Percentiles rank a stretch among this genome's conserved stretches.
These are phyloP conservation scores for Phytophthora lateralis DNA, from an alignment of 352 stramenopile genomes.

Conservation along the genomic window DNA sequence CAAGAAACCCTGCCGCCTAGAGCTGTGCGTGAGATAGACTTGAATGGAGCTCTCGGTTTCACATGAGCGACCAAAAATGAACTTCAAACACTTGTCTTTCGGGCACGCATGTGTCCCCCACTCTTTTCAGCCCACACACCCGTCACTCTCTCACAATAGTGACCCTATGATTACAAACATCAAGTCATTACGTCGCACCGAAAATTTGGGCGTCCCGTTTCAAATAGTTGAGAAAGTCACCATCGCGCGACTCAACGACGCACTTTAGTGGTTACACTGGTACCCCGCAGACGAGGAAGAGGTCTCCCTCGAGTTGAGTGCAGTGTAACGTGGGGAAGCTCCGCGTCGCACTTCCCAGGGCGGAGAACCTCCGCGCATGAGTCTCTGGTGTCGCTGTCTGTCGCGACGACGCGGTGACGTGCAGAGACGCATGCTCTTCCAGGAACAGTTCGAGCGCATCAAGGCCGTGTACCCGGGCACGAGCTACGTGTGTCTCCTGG, in stretches of 20 bases:
- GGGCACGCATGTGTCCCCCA: background rate
- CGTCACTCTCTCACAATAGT: background rate
- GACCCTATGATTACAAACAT: background rate
- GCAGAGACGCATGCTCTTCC: conserved; percentile 55
- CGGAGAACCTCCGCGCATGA: conserved; percentile 43
- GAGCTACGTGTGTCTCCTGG: conserved; percentile 80
- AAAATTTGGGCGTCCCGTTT: conserved; percentile 16
- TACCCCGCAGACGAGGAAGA: conserved; percentile 35
- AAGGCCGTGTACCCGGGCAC: conserved; percentile 76
- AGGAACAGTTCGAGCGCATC: conserved; percentile 83
- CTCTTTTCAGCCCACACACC: background rate
- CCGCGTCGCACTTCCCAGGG: conserved; percentile 1
- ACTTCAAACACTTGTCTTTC: conserved; percentile 16
- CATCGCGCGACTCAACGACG: conserved; percentile 33
- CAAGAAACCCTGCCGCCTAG: background rate
- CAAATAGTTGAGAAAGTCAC: conserved; percentile 16
- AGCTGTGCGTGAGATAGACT: conserved; percentile 24
- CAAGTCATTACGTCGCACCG: background rate
- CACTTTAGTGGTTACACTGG: conserved; percentile 12
- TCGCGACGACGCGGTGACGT: conserved; percentile 66
- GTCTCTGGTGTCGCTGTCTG: conserved; percentile 74
- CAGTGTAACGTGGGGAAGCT: conserved; percentile 27
- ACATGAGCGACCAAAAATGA: conserved; percentile 8
- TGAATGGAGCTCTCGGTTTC: conserved; percentile 21
- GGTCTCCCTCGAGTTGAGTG: conserved; percentile 20